A percentile compares a stretch with the other conserved stretches of the same genome.
Conservation (phyloP, 139 green algal species). For the Trebouxia sp. region DNA sequence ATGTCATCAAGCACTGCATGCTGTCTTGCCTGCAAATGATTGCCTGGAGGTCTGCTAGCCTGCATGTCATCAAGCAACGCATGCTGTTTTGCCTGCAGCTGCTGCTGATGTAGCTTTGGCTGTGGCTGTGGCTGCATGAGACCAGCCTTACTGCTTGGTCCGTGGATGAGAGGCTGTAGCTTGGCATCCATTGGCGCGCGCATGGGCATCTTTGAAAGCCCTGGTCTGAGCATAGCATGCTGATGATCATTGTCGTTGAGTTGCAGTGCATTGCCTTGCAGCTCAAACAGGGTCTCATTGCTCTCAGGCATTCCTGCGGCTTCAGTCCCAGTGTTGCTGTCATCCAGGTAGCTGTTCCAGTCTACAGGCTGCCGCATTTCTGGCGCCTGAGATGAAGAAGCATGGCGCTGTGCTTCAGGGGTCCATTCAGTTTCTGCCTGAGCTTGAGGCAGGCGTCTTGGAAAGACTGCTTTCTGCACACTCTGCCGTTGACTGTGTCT, state of each 20-base stretch:
- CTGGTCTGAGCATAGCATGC: not conserved
- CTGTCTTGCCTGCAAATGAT: not conserved
- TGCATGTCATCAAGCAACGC: not conserved
- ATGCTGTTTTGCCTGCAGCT: not conserved
- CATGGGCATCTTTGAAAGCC: not conserved
- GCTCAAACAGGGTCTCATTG: not conserved
- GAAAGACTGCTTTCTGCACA: too few relatives aligned
- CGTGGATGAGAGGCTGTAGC: not conserved
- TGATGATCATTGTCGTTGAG: too few relatives aligned
- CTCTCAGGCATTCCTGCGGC: not conserved
- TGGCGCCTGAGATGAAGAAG: not conserved
- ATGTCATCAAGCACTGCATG: not conserved
- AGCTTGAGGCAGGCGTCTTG: not conserved
- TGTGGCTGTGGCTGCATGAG: not conserved
- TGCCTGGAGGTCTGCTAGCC: not conserved
- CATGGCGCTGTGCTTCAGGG: not conserved
- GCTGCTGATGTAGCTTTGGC: slow-evolving; percentile 3
- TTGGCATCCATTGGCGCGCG: not conserved
- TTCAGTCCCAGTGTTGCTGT: not conserved
- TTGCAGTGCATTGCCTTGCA: too few relatives aligned
- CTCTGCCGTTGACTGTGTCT: too few relatives aligned
- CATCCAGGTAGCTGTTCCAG: slow-evolving; percentile 10
- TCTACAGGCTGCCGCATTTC: not conserved
- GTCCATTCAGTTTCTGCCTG: not conserved
- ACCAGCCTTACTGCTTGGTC: not conserved